Conservation (phyloP, 371 early-diverging fungal species). For the Mortierella sp. region DNA sequence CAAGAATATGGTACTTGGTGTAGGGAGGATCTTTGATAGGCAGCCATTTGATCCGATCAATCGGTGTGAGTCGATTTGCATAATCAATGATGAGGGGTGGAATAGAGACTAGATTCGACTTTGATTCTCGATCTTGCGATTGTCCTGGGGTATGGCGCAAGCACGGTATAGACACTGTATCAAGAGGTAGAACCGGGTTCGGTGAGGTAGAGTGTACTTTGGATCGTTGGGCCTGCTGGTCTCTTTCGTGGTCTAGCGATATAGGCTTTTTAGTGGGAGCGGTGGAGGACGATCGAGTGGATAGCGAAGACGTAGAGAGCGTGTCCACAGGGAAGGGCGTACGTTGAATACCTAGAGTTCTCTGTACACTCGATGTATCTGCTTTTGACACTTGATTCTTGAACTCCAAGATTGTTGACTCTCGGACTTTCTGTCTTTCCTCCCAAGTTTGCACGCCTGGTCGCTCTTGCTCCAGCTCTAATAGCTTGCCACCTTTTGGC, state of each 20-base stretch:
- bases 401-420: no score
- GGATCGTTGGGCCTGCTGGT: slow-evolving; percentile 5
- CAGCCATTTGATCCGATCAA: slow-evolving; percentile 28
- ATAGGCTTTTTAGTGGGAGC: neutral
- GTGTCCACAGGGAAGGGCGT: no score
- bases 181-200: no score
- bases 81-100: slow-evolving; percentile 12
- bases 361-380: no score
- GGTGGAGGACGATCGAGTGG: neutral
- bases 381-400: no score
- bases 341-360: no score
- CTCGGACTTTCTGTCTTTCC: no score
- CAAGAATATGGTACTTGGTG: slow-evolving; percentile 24
- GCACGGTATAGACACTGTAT: no score
- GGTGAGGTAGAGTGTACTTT: neutral
- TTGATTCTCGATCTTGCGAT: neutral
- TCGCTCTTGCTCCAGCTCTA: no score
- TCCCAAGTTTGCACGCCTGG: no score
- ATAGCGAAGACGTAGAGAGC: no score
- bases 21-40: slow-evolving; percentile 11
- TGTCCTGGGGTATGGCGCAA: neutral
- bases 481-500: no score
- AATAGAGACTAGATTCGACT: slow-evolving; percentile 1
- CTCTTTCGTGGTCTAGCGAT: neutral
- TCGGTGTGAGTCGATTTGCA: slow-evolving; percentile 19